A percentile compares a stretch with the other conserved stretches of the same genome.
Evolutionary conservation across 1,284 basidiomycete genomes (phyloP).

Genomic region (Butyriboletus appendiculatus): DNA sequence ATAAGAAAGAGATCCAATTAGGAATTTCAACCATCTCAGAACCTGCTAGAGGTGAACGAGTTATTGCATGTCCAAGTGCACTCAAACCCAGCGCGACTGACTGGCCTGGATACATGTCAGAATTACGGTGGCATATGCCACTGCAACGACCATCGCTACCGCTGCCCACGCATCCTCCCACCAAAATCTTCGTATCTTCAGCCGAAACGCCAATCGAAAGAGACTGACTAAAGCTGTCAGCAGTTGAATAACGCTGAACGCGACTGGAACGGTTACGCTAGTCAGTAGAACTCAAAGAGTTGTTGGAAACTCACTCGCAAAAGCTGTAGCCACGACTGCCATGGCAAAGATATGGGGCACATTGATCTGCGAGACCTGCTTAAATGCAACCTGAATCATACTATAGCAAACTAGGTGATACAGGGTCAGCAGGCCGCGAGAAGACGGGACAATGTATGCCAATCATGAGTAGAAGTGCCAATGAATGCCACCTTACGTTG

Average conservation of each 20-base stretch:
- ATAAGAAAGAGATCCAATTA: neutral
- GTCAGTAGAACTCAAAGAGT: neutral
- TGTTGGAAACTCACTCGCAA: neutral
- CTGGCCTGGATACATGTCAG: neutral
- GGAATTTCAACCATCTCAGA: neutral
- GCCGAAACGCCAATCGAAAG: conserved; percentile 15
- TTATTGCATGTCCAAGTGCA: neutral
- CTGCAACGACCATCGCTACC: neutral
- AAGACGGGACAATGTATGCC: neutral
- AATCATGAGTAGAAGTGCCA: too few species aligned
- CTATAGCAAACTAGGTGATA: neutral
- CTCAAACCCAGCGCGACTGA: neutral
- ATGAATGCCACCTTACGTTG: too few species aligned
- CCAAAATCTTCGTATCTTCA: conserved; percentile 19
- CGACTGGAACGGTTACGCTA: neutral
- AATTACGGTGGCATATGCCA: neutral
- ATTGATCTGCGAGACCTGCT: neutral
- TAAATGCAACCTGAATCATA: neutral
- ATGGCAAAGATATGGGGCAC: neutral
- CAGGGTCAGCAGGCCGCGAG: neutral
- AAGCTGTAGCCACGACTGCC: neutral
- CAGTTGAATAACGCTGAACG: neutral
- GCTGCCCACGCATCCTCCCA: conserved; percentile 26
- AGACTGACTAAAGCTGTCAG: neutral
- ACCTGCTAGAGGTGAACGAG: neutral